These are phyloP conservation scores for Raddia distichophylla DNA, from an alignment of 176 grass and related monocot genomes.

Conservation along the genomic window DNA sequence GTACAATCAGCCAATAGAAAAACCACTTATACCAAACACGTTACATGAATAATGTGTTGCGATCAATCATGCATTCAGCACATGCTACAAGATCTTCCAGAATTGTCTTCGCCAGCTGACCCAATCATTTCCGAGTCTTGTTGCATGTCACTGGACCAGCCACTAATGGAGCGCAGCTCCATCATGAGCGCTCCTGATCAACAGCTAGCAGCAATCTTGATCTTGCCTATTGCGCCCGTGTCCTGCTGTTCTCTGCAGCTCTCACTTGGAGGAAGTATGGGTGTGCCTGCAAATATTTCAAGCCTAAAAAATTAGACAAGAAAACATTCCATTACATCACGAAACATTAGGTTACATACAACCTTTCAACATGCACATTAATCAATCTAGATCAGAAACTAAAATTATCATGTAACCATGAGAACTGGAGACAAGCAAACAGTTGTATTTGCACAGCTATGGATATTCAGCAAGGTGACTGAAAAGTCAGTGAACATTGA, in stretches of 20 bases:
- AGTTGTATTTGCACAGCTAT: background rate
- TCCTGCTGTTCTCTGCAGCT: slow-evolving; percentile 89
- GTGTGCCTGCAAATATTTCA: slow-evolving; percentile 62
- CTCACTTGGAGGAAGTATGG: slow-evolving; percentile 91
- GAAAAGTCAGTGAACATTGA: background rate
- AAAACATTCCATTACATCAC: background rate
- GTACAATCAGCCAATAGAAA: background rate
- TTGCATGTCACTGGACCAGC: slow-evolving; percentile 27
- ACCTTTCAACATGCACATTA: background rate
- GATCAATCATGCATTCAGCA: background rate
- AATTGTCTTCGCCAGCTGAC: slow-evolving; percentile 24
- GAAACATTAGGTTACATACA: background rate
- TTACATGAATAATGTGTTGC: slow-evolving; percentile 39
- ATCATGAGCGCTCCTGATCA: background rate
- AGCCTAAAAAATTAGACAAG: slow-evolving; percentile 16
- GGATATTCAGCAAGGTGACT: background rate
- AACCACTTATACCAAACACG: slow-evolving; percentile 26
- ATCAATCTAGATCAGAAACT: background rate
- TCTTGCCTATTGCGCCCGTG: slow-evolving; percentile 41
- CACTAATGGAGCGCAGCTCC: slow-evolving; percentile 7
- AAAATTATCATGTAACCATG: background rate
- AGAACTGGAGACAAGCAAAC: background rate
- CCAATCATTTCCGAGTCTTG: slow-evolving; percentile 28
- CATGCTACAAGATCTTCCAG: background rate
- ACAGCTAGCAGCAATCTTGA: background rate